Percentiles rank a stretch among this genome's conserved stretches.
phyloP scores from a whole-genome alignment of 1,139 yeast genomes.

The Yamadazyma siamensis region DNA sequence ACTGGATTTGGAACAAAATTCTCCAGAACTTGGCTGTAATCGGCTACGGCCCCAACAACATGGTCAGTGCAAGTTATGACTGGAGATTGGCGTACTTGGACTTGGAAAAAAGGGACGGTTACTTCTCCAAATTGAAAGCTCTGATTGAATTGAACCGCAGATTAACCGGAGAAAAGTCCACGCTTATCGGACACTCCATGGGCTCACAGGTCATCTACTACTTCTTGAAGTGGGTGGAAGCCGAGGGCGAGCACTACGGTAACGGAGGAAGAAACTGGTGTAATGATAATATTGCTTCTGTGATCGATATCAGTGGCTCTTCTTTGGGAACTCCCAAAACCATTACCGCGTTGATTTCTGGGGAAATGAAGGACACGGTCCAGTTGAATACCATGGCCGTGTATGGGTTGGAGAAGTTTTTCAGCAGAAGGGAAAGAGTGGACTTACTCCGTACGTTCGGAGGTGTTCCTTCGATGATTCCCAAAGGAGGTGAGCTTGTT shows the following conservation, averaged over 20 bases:
- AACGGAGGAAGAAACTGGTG: slow-evolving; percentile 91
- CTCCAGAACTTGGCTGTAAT: slow-evolving; percentile 89
- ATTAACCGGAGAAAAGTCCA: slow-evolving; percentile 64
- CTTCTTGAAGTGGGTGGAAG: slow-evolving; percentile 95
- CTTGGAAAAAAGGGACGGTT: slow-evolving; percentile 80
- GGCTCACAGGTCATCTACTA: slow-evolving; percentile 87
- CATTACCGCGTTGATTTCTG: slow-evolving; percentile 84
- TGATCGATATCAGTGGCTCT: slow-evolving; percentile 85
- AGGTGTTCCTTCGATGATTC: slow-evolving; percentile 92
- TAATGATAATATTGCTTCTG: slow-evolving; percentile 73
- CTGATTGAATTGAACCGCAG: slow-evolving; percentile 58
- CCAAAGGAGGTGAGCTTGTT: slow-evolving; percentile 85
- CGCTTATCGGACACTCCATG: slow-evolving; percentile 93
- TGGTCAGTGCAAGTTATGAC: slow-evolving; percentile 90
- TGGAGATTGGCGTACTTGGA: slow-evolving; percentile 93
- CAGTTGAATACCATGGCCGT: slow-evolving; percentile 91
- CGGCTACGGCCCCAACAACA: slow-evolving; percentile 88
- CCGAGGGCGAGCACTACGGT: slow-evolving; percentile 72
- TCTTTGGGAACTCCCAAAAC: slow-evolving; percentile 92
- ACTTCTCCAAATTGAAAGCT: slow-evolving; percentile 70
- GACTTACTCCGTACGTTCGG: slow-evolving; percentile 86
- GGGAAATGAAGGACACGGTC: slow-evolving; percentile 97
- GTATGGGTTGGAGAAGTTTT: slow-evolving; percentile 90
- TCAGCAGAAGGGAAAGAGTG: slow-evolving; percentile 82
- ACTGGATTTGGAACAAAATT: slow-evolving; percentile 98